Percentiles rank a stretch among this genome's conserved stretches.
These are phyloP conservation scores for Punica granatum DNA, from an alignment of 345 rosid genomes.

Conservation along the genomic window DNA sequence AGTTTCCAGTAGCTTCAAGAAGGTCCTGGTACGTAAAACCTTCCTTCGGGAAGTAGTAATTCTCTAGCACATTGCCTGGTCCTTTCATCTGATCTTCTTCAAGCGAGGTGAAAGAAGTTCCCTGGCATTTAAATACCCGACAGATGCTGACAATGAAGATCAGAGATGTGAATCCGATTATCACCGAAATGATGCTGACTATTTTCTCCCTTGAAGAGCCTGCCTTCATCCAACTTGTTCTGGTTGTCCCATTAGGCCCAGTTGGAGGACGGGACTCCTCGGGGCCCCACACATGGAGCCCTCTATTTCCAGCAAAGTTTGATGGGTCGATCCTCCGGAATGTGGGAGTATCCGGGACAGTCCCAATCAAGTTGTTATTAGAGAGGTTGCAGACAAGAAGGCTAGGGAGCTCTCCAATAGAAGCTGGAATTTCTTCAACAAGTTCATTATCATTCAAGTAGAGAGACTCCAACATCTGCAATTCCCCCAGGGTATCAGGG, in stretches of 20 bases:
- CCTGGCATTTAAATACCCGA: slow-evolving; percentile 38
- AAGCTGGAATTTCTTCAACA: slow-evolving; percentile 56
- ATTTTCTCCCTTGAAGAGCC: slow-evolving; percentile 30
- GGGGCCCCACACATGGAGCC: slow-evolving; percentile 41
- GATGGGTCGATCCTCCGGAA: slow-evolving; percentile 60
- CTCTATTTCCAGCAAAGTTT: slow-evolving; percentile 60
- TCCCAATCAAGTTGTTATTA: slow-evolving; percentile 59
- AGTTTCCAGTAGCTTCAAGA: slow-evolving; percentile 56
- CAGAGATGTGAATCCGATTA: slow-evolving; percentile 44
- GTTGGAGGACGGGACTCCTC: slow-evolving; percentile 24
- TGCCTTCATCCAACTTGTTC: slow-evolving; percentile 27
- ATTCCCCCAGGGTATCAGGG: slow-evolving; percentile 60
- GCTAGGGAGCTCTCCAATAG: slow-evolving; percentile 63
- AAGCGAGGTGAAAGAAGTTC: slow-evolving; percentile 36
- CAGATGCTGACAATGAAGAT: slow-evolving; percentile 37
- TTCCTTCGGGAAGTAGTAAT: slow-evolving; percentile 61
- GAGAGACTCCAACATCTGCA: slow-evolving; percentile 66
- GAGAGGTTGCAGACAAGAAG: slow-evolving; percentile 76
- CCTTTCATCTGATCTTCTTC: slow-evolving; percentile 38
- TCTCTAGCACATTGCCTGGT: slow-evolving; percentile 25
- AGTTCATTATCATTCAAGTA: slow-evolving; percentile 68
- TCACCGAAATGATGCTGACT: slow-evolving; percentile 38
- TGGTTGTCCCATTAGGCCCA: slow-evolving; percentile 18
- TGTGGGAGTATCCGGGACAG: slow-evolving; percentile 46
- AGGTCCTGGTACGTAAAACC: slow-evolving; percentile 70